These are phyloP conservation scores for Leucosporidium yakuticum DNA, from an alignment of 768 basidiomycete genomes.

Conservation along the genomic window DNA sequence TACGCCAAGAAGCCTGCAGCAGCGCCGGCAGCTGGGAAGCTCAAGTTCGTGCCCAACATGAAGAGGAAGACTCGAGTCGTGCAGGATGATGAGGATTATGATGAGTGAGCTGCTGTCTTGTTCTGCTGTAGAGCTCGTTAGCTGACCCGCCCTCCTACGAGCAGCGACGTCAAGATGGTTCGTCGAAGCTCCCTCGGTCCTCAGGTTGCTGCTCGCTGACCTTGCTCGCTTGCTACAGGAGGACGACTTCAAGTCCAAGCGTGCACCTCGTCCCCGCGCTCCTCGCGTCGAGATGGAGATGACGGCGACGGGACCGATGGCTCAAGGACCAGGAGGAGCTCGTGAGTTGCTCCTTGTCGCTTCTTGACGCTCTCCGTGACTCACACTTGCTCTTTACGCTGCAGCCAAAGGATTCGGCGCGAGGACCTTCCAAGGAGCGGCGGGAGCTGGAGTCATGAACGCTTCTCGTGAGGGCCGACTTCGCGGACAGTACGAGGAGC, in stretches of 20 bases:
- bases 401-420: not conserved
- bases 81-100: slow-evolving; percentile 18
- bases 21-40: not conserved
- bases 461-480: slow-evolving; percentile 23
- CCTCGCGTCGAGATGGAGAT: slow-evolving; percentile 26
- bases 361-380: not conserved
- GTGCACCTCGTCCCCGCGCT: slow-evolving; percentile 11
- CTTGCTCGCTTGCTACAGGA: not conserved
- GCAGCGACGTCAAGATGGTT: slow-evolving; percentile 34
- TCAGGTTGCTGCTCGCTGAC: not conserved
- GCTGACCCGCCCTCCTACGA: not conserved
- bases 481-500: slow-evolving; percentile 26
- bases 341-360: slow-evolving; percentile 11
- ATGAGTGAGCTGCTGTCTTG: slow-evolving; percentile 12
- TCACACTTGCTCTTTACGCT: not conserved
- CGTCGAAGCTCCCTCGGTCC: not conserved
- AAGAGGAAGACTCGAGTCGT: slow-evolving; percentile 6
- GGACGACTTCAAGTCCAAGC: not conserved
- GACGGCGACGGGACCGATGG: slow-evolving; percentile 34
- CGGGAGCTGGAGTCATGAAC: slow-evolving; percentile 32
- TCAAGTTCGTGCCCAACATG: slow-evolving; percentile 32
- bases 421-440: not conserved
- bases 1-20: not conserved
- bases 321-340: slow-evolving; percentile 31
- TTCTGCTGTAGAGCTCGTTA: too few species aligned